phyloP scores from a whole-genome alignment of 1,284 basidiomycete genomes.

The Irpex sp. region DNA sequence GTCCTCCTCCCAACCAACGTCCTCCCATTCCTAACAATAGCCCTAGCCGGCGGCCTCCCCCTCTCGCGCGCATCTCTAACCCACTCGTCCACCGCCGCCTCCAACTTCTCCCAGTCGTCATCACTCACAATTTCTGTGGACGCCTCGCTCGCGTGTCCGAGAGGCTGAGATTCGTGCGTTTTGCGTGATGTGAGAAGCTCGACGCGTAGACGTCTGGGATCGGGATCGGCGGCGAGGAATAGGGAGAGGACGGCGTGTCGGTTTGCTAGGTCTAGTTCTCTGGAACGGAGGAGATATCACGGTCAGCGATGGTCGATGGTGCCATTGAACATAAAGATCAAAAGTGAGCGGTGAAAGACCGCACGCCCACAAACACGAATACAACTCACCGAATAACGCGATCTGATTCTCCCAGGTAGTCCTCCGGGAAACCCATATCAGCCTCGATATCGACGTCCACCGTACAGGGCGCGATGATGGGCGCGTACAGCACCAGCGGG shows the following conservation, averaged over 20 bases:
- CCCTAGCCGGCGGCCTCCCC: neutral
- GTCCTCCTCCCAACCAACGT: neutral
- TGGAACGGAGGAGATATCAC: neutral
- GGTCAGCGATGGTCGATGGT: neutral
- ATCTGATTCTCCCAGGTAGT: neutral
- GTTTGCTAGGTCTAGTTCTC: neutral
- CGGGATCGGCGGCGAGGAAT: neutral
- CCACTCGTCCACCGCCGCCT: neutral
- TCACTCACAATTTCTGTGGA: neutral
- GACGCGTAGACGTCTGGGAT: neutral
- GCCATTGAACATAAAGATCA: too few relatives aligned
- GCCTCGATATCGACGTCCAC: neutral
- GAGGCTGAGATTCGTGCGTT: neutral
- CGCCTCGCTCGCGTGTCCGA: neutral
- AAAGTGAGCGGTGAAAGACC: neutral
- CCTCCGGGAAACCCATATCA: neutral
- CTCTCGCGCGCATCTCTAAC: neutral
- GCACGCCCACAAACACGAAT: neutral
- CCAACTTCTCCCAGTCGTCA: neutral
- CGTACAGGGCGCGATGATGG: neutral
- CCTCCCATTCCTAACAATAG: neutral
- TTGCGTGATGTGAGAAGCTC: neutral
- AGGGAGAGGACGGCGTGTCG: neutral
- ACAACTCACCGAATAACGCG: neutral
- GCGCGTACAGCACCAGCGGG: neutral